Evolutionary conservation across 23 red algal species (phyloP), one percentile per base, ranked within the genome.

Genomic region (Gracilaria domingensis): DNA sequence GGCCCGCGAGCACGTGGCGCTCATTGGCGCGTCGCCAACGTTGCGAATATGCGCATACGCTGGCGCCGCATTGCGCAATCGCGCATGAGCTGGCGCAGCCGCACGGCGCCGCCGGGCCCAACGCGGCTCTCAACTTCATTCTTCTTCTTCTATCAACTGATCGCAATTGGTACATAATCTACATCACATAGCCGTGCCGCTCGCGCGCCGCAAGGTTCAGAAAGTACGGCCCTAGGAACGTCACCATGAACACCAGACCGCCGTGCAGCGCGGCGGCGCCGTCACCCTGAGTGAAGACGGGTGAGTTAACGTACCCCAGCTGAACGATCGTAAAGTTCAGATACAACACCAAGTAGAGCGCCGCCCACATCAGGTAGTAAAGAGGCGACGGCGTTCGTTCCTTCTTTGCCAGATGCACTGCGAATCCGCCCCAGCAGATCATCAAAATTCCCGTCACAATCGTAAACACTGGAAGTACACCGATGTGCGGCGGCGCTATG

Each of bases 321-420:
- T 93, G 90, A 12, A 86, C 81, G 7, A 93, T 80, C 11, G 81
- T 86, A 44, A 93, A 93, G 90, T 93, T 93, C 40, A 86, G 34
- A 42, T 80, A 93, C 1, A 35, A 60, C 29, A 81, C 45, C 61
- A 93, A 25, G 53, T 93, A 93, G 9, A 81, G 36, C 29, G 39
- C 48, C 12, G 61, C 40, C 44, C 66, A 80, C 40, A 79, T 13
- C 4, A 93, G 18, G 25, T 42, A 84, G 44, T 80, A 86, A 29
- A 85, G 35, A 34, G 72, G 72, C 40, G 72, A 77, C 7, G 72
- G 72, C 0, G 40, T 32, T 12, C 72, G 23, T 14, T 77, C 72
- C 0, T 17, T 25, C 20, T 8, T 77, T 23, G 72, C 72, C 5
- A 77, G 72, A 25, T 50, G 38, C 7, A 50, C 20, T 9, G 80